Evolutionary conservation across 1,139 yeast genomes (phyloP).

Genomic region (Geotrichum cucujoidarum): DNA sequence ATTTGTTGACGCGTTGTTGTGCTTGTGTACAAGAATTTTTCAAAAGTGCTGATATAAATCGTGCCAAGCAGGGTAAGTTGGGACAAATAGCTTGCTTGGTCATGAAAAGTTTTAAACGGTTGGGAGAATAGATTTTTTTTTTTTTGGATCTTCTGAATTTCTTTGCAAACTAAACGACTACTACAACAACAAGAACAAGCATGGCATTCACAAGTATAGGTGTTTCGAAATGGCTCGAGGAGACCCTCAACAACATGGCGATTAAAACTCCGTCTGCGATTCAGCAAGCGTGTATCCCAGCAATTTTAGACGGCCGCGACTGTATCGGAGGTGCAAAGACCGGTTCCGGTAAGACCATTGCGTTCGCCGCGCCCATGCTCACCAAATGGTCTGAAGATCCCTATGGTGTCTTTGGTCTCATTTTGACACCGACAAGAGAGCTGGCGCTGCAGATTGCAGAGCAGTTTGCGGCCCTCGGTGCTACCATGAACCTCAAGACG

Average conservation of each 20-base stretch:
- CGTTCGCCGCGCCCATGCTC: slow-evolving; percentile 95
- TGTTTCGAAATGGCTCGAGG: slow-evolving; percentile 79
- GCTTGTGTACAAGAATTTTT: neutral
- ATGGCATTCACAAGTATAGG: slow-evolving; percentile 60
- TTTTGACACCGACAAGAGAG: slow-evolving; percentile 92
- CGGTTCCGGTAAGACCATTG: slow-evolving; percentile 96
- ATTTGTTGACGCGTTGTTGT: too few species aligned
- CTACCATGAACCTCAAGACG: slow-evolving; percentile 77
- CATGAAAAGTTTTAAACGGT: neutral
- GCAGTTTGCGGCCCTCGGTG: slow-evolving; percentile 89
- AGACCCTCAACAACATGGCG: slow-evolving; percentile 74
- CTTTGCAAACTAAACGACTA: neutral
- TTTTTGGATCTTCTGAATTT: slow-evolving; percentile 1
- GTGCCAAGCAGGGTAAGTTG: slow-evolving; percentile 15
- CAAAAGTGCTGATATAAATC: neutral
- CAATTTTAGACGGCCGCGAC: slow-evolving; percentile 73
- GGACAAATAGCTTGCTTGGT: slow-evolving; percentile 2
- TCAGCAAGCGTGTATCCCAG: slow-evolving; percentile 85
- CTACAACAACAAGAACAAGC: too few species aligned
- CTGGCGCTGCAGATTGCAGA: slow-evolving; percentile 95
- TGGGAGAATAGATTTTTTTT: neutral
- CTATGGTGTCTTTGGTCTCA: slow-evolving; percentile 80
- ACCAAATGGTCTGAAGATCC: slow-evolving; percentile 95
- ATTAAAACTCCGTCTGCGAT: slow-evolving; percentile 80
- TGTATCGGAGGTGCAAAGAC: slow-evolving; percentile 98